These are phyloP conservation scores for Lycium ferocissimum DNA, from an alignment of 257 asterid genomes.

Conservation along the genomic window DNA sequence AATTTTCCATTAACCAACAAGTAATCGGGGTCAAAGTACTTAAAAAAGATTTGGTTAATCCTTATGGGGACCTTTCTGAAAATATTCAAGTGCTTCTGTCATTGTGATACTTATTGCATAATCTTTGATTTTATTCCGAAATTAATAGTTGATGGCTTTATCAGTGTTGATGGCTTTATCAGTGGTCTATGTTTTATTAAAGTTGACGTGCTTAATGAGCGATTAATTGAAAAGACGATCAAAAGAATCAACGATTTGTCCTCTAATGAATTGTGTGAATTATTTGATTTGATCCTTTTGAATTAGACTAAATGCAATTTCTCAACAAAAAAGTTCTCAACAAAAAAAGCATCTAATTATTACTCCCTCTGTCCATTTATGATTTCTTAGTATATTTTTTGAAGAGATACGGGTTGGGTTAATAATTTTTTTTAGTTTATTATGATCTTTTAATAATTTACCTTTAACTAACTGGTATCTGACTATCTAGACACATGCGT, in stretches of 20 bases:
- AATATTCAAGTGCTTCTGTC: background rate
- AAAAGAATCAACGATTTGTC: background rate
- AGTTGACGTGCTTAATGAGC: background rate
- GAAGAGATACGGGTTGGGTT: too few species aligned
- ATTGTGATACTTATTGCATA: too few species aligned
- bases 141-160: too few species aligned
- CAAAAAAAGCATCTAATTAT: background rate
- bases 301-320: slow-evolving; percentile 8
- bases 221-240: background rate
- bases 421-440: too few species aligned
- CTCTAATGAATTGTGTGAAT: background rate
- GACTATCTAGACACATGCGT: too few species aligned
- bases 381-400: too few species aligned
- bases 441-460: too few species aligned
- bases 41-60: background rate
- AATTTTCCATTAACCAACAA: background rate
- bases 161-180: background rate
- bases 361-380: too few species aligned
- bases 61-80: background rate
- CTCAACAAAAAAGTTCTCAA: background rate
- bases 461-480: too few species aligned
- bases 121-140: slow-evolving; percentile 23
- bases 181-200: background rate
- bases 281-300: slow-evolving; percentile 27
- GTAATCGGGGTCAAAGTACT: background rate